These are phyloP conservation scores for Leishmania tarentolae DNA, from an alignment of 208 protist species.

Conservation along the genomic window DNA sequence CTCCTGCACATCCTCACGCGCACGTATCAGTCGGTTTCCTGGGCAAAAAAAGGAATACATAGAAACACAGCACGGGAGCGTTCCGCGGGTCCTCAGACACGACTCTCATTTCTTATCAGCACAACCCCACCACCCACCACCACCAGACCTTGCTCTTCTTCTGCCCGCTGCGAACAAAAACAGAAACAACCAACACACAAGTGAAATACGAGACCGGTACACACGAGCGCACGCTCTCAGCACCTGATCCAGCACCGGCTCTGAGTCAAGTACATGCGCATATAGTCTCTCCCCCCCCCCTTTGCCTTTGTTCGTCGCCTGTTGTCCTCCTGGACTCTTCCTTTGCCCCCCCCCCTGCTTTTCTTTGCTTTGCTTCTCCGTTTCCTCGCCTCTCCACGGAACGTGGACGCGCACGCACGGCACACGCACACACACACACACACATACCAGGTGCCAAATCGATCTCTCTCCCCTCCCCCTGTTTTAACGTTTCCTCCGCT, in stretches of 20 bases:
- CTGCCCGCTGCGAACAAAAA: background rate
- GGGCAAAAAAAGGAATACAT: background rate
- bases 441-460: background rate
- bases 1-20: background rate
- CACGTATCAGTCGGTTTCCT: background rate
- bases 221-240: background rate
- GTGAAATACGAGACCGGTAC: background rate
- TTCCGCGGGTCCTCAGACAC: background rate
- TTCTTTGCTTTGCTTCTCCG: constrained; percentile 18
- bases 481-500: background rate
- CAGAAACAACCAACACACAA: background rate
- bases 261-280: background rate
- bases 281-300: background rate
- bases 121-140: background rate
- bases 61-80: background rate
- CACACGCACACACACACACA: background rate
- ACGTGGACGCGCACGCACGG: background rate
- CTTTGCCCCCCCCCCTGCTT: constrained; percentile 1
- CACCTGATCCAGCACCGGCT: background rate
- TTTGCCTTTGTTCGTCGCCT: background rate
- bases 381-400: constrained; percentile 3
- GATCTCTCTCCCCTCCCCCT: background rate
- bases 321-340: background rate
- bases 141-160: background rate
- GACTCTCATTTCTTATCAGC: background rate